phyloP scores from a whole-genome alignment of 2,329 filamentous ascomycete genomes.

The Aspergillus proliferans region DNA sequence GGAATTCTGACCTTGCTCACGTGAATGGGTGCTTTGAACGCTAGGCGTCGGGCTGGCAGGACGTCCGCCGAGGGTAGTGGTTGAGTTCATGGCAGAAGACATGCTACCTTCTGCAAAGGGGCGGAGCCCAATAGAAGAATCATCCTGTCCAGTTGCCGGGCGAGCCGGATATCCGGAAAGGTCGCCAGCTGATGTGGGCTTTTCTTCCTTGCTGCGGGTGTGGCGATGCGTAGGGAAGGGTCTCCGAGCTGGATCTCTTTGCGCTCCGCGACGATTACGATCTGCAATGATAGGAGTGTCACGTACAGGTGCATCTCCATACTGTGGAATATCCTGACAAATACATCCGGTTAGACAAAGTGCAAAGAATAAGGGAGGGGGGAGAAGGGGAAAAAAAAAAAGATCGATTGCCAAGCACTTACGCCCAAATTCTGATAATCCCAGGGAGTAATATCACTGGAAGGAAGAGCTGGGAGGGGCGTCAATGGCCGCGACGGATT shows the following conservation, averaged over 20 bases:
- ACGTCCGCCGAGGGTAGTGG: conserved; percentile 50
- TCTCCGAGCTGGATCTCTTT: conserved; percentile 51
- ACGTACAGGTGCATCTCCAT: conserved; percentile 71
- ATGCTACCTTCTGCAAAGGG: conserved; percentile 46
- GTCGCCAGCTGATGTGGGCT: conserved; percentile 31
- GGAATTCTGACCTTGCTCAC: conserved; percentile 38
- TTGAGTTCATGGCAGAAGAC: conserved; percentile 45
- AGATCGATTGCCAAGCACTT: conserved; percentile 26
- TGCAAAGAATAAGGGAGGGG: neutral
- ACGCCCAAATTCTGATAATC: conserved; percentile 82
- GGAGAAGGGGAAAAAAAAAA: neutral
- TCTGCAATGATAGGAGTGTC: conserved; percentile 63
- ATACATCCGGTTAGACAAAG: neutral
- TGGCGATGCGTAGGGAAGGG: conserved; percentile 40
- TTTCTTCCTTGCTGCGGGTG: conserved; percentile 55
- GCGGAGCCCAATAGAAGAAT: conserved; percentile 52
- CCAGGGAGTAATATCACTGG: conserved; percentile 95
- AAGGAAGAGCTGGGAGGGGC: conserved; percentile 57
- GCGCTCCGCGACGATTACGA: conserved; percentile 26
- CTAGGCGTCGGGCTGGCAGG: conserved; percentile 80
- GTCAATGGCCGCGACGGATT: conserved; percentile 71
- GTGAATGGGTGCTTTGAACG: conserved; percentile 55
- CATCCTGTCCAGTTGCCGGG: conserved; percentile 70
- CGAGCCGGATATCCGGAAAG: conserved; percentile 52
- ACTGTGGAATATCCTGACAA: conserved; percentile 63